These are phyloP conservation scores for Myxozyma nipponensis DNA, from an alignment of 805 yeast species.

Conservation along the genomic window DNA sequence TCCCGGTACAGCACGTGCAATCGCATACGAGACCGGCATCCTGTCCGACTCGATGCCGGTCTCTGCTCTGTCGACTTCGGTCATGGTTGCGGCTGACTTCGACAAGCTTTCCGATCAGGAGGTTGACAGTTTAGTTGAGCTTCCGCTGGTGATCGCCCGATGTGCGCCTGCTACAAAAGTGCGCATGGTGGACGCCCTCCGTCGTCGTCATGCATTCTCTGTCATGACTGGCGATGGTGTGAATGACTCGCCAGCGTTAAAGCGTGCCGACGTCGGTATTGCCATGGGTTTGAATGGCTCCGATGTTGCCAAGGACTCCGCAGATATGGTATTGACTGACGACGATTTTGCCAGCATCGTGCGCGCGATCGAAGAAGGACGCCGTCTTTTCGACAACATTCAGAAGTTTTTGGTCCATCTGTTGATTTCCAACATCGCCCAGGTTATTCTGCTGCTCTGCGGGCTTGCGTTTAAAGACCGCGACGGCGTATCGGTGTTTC, in stretches of 20 bases:
- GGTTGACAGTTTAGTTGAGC: constrained; percentile 59
- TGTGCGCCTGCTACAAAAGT: constrained; percentile 83
- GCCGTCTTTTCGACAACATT: constrained; percentile 72
- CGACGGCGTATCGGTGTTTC: constrained; percentile 70
- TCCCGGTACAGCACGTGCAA: constrained; percentile 72
- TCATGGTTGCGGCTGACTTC: constrained; percentile 71
- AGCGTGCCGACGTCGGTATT: constrained; percentile 75
- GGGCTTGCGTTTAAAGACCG: constrained; percentile 69
- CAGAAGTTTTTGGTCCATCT: constrained; percentile 74
- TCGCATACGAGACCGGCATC: constrained; percentile 78
- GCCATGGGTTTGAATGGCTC: constrained; percentile 81
- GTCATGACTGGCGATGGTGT: constrained; percentile 88
- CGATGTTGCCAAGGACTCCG: constrained; percentile 78
- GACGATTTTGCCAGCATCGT: constrained; percentile 76
- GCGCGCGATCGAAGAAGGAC: constrained; percentile 78
- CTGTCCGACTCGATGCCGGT: constrained; percentile 52
- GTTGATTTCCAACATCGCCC: constrained; percentile 69
- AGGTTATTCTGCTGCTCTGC: constrained; percentile 62
- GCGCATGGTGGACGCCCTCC: constrained; percentile 73
- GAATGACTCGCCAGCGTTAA: constrained; percentile 74
- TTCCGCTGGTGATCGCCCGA: constrained; percentile 75
- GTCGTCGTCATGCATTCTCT: constrained; percentile 57
- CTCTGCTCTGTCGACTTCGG: constrained; percentile 42
- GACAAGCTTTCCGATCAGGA: constrained; percentile 59
- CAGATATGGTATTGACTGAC: constrained; percentile 73